Percentiles rank a stretch among this genome's conserved stretches.
These are phyloP conservation scores for Apium graveolens DNA, from an alignment of 129 eudicot species.

Conservation along the genomic window DNA sequence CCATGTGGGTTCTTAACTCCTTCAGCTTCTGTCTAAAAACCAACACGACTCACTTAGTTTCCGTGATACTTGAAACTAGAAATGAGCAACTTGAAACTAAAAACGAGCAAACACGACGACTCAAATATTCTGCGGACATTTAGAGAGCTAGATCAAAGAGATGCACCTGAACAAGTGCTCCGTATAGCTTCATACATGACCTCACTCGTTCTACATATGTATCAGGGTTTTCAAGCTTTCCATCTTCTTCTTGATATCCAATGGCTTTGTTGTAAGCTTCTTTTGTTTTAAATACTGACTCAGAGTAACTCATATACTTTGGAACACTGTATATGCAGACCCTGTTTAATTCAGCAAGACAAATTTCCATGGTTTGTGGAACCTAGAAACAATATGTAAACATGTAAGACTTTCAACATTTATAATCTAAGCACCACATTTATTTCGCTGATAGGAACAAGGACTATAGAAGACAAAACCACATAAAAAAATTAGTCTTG, in stretches of 20 bases:
- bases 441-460: not conserved
- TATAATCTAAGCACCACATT: no score
- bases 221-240: slow-evolving; percentile 58
- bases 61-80: not conserved
- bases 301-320: slow-evolving; percentile 65
- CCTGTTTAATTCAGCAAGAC: slow-evolving; percentile 77
- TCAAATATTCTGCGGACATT: not conserved
- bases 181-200: slow-evolving; percentile 70
- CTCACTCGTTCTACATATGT: slow-evolving; percentile 39
- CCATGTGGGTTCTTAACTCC: slow-evolving; percentile 69
- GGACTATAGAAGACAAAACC: not conserved
- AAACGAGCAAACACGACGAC: not conserved
- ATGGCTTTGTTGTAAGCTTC: slow-evolving; percentile 59
- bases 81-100: not conserved
- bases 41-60: not conserved
- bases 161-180: slow-evolving; percentile 87
- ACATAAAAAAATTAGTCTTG: not conserved
- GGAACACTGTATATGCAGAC: slow-evolving; percentile 86
- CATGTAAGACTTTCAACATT: not conserved
- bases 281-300: slow-evolving; percentile 48
- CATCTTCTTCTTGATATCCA: slow-evolving; percentile 76
- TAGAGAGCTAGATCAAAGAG: slow-evolving; percentile 1
- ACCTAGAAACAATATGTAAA: slow-evolving; percentile 34
- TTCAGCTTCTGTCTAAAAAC: slow-evolving; percentile 62
- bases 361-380: slow-evolving; percentile 70